Base-by-base conservation (phyloP, 208 protist species). In the Trypanosoma boissoni region DNA sequence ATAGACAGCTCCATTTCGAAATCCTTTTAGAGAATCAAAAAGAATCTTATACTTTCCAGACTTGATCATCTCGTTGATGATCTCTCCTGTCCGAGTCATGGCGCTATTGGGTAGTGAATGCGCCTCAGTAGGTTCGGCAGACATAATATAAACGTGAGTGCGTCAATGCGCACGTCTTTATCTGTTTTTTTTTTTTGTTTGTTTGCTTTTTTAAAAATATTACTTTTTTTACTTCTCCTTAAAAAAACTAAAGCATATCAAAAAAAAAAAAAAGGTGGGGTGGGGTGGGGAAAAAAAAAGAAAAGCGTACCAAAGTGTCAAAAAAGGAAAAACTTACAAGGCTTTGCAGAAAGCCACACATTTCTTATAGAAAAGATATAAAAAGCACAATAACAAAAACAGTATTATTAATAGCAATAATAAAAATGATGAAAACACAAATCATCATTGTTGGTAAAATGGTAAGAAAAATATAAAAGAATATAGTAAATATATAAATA, bases 1-100 rank as follows among this genome's bases (percentile, higher is more conserved):
- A 66, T 96, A 96, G 0, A 92, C 83, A 32, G 90, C 71, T 26
- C 90, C 90, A 46, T 96, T 93, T 28, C 90, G 86, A 42, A 92
- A 92, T 0, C 71, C 85, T 49, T 94, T 92, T 2, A 96, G 55
- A 1, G 83, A 76, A 14, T 76, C 67, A 29, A 94, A 80, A 36
- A 94, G 53, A 16, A 76, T 42, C 39, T 76, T 61, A 49, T 83
- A 88, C 52, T 79, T 53, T 2, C 83, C 85, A 14, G 76, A 86
- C 16, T 54, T 50, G 50, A 92, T 92, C 74, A 91, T 74, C 16
- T 61, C 51, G 59, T 95, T 73, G 42, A 92, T 77, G 39, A 68
- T n/a, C 9, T 8, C 12, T 0, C 12, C 34, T 12, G 34, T 39
- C 8, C 12, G 34, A 42, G 6, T 29, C 9, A 12, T 12, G 26